Percentiles rank a stretch among this genome's conserved stretches.
phyloP scores from a whole-genome alignment of 192 early-diverging fungal genomes.

The Coemansia sp. region DNA sequence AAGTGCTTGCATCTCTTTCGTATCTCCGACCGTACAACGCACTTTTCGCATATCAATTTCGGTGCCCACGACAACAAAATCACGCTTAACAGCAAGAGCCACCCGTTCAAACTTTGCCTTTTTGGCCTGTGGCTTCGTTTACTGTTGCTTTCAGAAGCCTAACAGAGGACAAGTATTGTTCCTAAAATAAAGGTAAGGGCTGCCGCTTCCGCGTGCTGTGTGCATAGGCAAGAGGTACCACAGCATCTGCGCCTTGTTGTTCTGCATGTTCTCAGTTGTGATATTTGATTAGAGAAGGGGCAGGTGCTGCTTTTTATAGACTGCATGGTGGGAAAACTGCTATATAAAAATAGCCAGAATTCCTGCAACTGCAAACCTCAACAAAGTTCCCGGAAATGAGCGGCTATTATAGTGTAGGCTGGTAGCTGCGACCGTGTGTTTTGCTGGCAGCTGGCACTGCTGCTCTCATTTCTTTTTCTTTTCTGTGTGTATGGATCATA shows the following conservation, averaged over 20 bases:
- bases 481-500: too few species aligned
- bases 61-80: not conserved
- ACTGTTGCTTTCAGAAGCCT: not conserved
- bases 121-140: constrained; percentile 2
- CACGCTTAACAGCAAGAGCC: not conserved
- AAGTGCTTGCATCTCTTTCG: not conserved
- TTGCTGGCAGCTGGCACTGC: too few species aligned
- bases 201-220: not conserved
- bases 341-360: not conserved
- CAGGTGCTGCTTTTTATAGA: not conserved
- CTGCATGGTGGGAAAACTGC: not conserved
- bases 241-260: not conserved
- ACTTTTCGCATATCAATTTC: not conserved
- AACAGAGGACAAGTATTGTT: not conserved
- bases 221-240: not conserved
- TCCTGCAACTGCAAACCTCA: not conserved
- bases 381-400: too few species aligned
- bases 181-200: constrained; percentile 5
- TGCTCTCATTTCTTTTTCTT: too few species aligned
- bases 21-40: not conserved
- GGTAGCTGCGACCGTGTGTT: too few species aligned
- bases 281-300: not conserved
- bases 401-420: too few species aligned
- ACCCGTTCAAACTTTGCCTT: not conserved
- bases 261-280: not conserved